Base-by-base conservation (phyloP, 371 early-diverging fungal species). In the Dinochytrium kinnereticum region DNA sequence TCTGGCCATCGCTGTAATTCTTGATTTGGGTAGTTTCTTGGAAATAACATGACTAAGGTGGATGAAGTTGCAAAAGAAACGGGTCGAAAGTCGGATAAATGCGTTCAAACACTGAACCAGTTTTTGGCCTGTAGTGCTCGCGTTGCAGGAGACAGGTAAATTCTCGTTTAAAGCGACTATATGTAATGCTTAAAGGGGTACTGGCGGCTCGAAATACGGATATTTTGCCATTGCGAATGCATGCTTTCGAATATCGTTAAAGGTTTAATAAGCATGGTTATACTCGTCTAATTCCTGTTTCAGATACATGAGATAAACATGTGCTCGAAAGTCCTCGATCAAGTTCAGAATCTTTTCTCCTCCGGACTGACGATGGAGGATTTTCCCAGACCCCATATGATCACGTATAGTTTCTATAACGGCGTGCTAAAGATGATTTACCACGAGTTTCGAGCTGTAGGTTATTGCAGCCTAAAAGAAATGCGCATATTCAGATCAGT, bases 161-260 rank as follows among this genome's bases (percentile, higher is more conserved):
- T 37, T 5, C 36, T 24, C 10, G 5, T 10, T 26, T 3, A 40
- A 17, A 37, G 24, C n/a, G n/a, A 13, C 10, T 44, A 31, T 61
- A 40, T n/a, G 7, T 66, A 44, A 44, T 44, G 7, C 10, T 3
- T 24, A 7, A 34, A 66, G 44, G 33, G 66, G 66, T 17, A 38
- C 44, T 21, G 49, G 66, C 5, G 66, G 38, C 44, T 39, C 10
- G 13, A 61, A 61, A 34, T 66, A n/a, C 10, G 66, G 66, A 15
- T 66, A 66, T 28, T 66, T 66, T 28, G 66, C 66, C 10, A 37
- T 66, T 21, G 66, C 66, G 28, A 66, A 66, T 66, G 38, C 66
- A 2, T 38, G 38, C 66, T 40, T 66, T 2, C 5, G 28, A 21
- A 37, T 66, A 39, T 66, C 66, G 3, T 13, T 66, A 19, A 61